These are phyloP conservation scores for Scytalidium sp. DNA, from an alignment of 2,329 filamentous ascomycete species.

Conservation along the genomic window DNA sequence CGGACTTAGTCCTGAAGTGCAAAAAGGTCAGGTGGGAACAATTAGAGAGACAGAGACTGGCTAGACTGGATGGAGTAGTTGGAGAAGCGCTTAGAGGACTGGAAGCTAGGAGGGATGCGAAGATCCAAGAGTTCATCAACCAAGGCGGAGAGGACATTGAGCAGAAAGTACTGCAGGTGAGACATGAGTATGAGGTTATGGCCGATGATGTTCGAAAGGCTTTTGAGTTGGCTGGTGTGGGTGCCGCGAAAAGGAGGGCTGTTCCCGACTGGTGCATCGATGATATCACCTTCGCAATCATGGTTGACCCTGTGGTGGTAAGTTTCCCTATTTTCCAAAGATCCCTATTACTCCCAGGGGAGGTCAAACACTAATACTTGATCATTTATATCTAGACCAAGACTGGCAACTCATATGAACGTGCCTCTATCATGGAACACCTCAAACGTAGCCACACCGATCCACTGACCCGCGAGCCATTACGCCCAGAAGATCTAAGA, in stretches of 20 bases:
- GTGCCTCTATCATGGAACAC: constrained; percentile 81
- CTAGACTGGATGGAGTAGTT: constrained; percentile 45
- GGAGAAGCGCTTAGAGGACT: constrained; percentile 30
- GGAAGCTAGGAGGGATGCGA: background rate
- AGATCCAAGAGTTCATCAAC: background rate
- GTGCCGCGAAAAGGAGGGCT: constrained; percentile 44
- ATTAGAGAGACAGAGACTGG: constrained; percentile 59
- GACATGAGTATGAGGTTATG: constrained; percentile 46
- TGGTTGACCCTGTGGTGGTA: constrained; percentile 62
- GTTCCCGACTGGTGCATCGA: constrained; percentile 73
- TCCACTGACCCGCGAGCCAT: constrained; percentile 76
- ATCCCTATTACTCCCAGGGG: background rate
- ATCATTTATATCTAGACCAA: constrained; percentile 53
- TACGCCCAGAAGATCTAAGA: constrained; percentile 66
- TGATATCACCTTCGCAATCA: constrained; percentile 70
- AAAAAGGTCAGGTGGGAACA: constrained; percentile 87
- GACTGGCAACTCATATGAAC: constrained; percentile 87
- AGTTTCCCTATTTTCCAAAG: constrained; percentile 11
- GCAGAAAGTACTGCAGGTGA: constrained; percentile 34
- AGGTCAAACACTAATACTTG: background rate
- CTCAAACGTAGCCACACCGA: constrained; percentile 73
- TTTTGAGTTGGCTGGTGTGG: constrained; percentile 50
- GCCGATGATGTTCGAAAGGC: constrained; percentile 39
- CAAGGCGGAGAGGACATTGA: constrained; percentile 40
- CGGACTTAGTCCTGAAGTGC: constrained; percentile 69